Conservation (phyloP, 1,139 yeast species). For the Candida buenavistaensis region DNA sequence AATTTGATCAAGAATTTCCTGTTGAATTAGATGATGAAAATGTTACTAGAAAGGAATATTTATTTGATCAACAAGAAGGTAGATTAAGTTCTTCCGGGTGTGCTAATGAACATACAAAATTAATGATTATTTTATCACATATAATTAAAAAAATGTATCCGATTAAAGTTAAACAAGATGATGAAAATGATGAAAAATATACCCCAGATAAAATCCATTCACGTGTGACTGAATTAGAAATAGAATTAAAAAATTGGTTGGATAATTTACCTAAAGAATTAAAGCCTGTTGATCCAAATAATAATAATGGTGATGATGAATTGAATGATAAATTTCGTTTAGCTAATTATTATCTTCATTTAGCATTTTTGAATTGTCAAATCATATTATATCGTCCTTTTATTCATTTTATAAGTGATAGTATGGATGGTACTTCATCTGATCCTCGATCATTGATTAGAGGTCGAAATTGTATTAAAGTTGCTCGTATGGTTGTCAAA, state of each 20-base stretch:
- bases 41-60: slow-evolving; percentile 63
- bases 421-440: slow-evolving; percentile 40
- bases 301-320: slow-evolving; percentile 17
- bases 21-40: slow-evolving; percentile 85
- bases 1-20: slow-evolving; percentile 87
- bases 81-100: slow-evolving; percentile 73
- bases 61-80: slow-evolving; percentile 37
- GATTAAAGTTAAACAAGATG: slow-evolving; percentile 25
- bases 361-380: slow-evolving; percentile 81
- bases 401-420: slow-evolving; percentile 71
- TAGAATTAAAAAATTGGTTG: slow-evolving; percentile 74
- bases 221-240: slow-evolving; percentile 71
- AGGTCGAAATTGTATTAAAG: slow-evolving; percentile 82
- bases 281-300: slow-evolving; percentile 65
- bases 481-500: slow-evolving; percentile 81
- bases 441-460: slow-evolving; percentile 56
- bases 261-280: slow-evolving; percentile 71
- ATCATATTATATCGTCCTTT: slow-evolving; percentile 87
- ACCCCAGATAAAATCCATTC: slow-evolving; percentile 50
- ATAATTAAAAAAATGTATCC: slow-evolving; percentile 47
- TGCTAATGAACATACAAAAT: slow-evolving; percentile 81
- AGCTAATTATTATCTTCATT: slow-evolving; percentile 75
- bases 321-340: slow-evolving; percentile 65
- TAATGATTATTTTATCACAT: slow-evolving; percentile 52
- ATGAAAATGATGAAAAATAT: slow-evolving; percentile 12